Evolutionary conservation across 768 basidiomycete species (phyloP), one percentile per base, ranked within the genome.

Genomic region (Infundibulicybe gibba): DNA sequence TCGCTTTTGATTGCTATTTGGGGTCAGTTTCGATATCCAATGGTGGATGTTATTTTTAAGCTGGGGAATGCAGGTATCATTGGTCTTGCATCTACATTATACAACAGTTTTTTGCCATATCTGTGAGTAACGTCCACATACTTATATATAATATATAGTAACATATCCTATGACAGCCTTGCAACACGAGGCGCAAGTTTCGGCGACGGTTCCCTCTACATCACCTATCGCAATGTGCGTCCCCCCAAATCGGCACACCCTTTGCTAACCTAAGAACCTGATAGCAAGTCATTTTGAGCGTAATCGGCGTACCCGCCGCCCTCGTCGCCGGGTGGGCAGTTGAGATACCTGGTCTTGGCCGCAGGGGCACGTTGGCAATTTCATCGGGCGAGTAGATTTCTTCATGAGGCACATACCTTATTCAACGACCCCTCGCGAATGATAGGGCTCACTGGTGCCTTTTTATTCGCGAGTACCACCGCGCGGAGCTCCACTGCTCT

Each of bases 401-500:
- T 33, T 25, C 25, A 25, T 25, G 25, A 25, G 4, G 25, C 25
- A 25, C 25, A 25, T 56, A 47, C 65, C 62, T 66, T 67, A 57
- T 64, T 78, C 69, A 75, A 75, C 69, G 69, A 75, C 68, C 60
- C 54, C 65, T 43, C 57, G 25, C 25, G 25, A 25, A 25, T 25
- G 25, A 60, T 65, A 81, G 79, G 75, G 62, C 71, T 87, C 59
- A 87, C 87, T 14, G 86, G 85, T 16, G 72, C 70, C 16, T 88
- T 88, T 68, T 72, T 90, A 34, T 83, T 84, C 58, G 81, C 74
- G 53, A 80, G 75, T 34, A 88, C 86, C 45, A 87, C 85, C 25
- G 74, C 85, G 30, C 71, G 77, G 56, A 80, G 72, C 49, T 84
- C 81, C 4, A 70, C 80, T 49, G 70, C 75, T 32, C 70, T 88